phyloP scores from a whole-genome alignment of 495 filamentous ascomycete species.

The Cairneyella variabilis region DNA sequence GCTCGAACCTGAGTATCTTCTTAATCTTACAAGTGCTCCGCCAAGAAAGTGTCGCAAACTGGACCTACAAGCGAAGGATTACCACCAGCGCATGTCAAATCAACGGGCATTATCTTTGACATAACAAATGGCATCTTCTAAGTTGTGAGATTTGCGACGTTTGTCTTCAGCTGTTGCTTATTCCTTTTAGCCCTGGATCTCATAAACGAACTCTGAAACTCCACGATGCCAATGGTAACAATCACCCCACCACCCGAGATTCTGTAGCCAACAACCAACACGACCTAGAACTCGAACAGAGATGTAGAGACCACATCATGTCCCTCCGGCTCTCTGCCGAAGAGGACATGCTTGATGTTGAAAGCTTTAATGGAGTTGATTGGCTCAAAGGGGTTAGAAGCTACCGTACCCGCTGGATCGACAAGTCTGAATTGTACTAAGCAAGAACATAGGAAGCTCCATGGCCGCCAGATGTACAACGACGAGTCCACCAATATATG shows the following conservation, averaged over 20 bases:
- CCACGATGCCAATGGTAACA: neutral
- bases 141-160: neutral
- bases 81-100: neutral
- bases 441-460: slow-evolving; percentile 3
- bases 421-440: neutral
- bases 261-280: neutral
- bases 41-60: no score
- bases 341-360: neutral
- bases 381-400: neutral
- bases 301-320: neutral
- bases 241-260: neutral
- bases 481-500: slow-evolving; percentile 1
- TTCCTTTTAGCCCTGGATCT: neutral
- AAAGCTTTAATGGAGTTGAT: neutral
- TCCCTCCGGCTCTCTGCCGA: neutral
- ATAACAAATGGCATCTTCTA: neutral
- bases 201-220: neutral
- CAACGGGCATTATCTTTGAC: neutral
- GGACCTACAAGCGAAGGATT: neutral
- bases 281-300: neutral
- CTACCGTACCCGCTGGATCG: neutral
- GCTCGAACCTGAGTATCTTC: no score
- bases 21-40: no score
- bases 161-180: neutral
- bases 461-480: slow-evolving; percentile 5